Evolutionary conservation across 306 rosid genomes (phyloP).

Genomic region (Ormosia semicastrata): DNA sequence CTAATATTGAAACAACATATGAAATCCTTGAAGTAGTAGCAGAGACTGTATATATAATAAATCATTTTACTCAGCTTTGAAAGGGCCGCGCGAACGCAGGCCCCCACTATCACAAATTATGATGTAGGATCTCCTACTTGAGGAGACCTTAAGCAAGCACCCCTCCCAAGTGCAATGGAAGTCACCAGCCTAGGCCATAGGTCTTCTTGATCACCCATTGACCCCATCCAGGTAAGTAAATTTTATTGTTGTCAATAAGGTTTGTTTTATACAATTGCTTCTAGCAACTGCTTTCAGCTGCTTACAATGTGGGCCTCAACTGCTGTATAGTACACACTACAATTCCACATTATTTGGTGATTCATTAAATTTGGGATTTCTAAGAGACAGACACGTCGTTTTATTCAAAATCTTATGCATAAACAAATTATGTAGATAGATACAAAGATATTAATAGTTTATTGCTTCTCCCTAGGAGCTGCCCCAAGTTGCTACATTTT

Average conservation of each 20-base stretch:
- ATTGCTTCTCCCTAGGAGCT: too few species aligned
- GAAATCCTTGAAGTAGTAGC: too few species aligned
- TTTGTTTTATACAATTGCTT: neutral
- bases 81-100: slow-evolving; percentile 67
- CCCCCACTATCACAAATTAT: slow-evolving; percentile 54
- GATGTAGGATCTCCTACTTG: slow-evolving; percentile 52
- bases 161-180: slow-evolving; percentile 54
- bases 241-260: neutral
- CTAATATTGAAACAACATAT: too few species aligned
- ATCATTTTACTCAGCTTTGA: too few species aligned
- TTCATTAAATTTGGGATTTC: too few species aligned
- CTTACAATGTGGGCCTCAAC: neutral
- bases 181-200: slow-evolving; percentile 49
- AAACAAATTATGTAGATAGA: too few species aligned
- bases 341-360: too few species aligned
- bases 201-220: slow-evolving; percentile 28
- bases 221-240: slow-evolving; percentile 55
- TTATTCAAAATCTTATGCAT: too few species aligned
- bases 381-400: too few species aligned
- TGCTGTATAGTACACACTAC: neutral
- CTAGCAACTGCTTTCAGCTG: neutral
- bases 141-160: slow-evolving; percentile 44
- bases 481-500: too few species aligned
- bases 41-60: too few species aligned
- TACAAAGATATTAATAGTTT: too few species aligned